These are phyloP conservation scores for Penicillium canescens DNA, from an alignment of 495 filamentous ascomycete genomes.

Conservation along the genomic window DNA sequence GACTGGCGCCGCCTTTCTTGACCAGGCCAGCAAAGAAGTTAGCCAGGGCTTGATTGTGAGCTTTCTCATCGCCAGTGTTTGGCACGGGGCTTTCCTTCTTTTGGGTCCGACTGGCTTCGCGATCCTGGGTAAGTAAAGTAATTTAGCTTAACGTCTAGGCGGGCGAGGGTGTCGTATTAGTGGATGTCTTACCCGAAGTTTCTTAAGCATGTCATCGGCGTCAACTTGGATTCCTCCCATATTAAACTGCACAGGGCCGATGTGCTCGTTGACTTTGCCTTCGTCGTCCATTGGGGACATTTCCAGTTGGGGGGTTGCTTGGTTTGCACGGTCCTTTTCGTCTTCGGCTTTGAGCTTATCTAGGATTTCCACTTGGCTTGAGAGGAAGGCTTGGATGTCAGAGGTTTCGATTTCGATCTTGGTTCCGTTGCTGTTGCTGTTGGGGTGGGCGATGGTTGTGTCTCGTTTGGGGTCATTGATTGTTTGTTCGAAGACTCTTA, in stretches of 20 bases:
- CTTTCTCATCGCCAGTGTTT: conserved; percentile 53
- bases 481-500: conserved; percentile 74
- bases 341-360: conserved; percentile 69
- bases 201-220: conserved; percentile 90
- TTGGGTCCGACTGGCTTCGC: conserved; percentile 55
- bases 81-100: conserved; percentile 39
- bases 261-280: conserved; percentile 78
- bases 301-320: conserved; percentile 41
- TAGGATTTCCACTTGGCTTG: conserved; percentile 68
- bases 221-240: conserved; percentile 97
- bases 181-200: conserved; percentile 66
- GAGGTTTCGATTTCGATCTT: conserved; percentile 66
- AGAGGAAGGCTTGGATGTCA: conserved; percentile 81
- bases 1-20: conserved; percentile 53
- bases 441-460: conserved; percentile 47
- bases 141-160: background rate
- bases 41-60: conserved; percentile 65
- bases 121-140: conserved; percentile 40
- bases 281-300: conserved; percentile 50
- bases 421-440: conserved; percentile 44
- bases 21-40: conserved; percentile 68
- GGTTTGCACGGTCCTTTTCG: conserved; percentile 50
- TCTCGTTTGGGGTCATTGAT: conserved; percentile 72
- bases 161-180: background rate
- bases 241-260: conserved; percentile 95